Percentiles rank a stretch among this genome's conserved stretches.
Conservation (phyloP, 139 green algal species). For the Yamagishiella unicocca region DNA sequence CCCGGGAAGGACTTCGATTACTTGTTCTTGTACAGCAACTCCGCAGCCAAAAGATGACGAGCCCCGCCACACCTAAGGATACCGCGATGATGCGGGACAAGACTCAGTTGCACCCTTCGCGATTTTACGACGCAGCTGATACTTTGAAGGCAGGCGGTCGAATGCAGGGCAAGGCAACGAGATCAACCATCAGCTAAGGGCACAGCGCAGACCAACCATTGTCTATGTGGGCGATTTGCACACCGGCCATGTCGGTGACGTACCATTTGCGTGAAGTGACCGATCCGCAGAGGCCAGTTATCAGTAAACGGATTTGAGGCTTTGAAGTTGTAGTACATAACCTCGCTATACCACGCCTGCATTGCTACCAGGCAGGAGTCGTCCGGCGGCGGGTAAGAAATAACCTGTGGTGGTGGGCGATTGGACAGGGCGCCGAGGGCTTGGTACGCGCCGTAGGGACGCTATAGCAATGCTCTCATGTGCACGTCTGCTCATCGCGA, state of each 20-base stretch:
- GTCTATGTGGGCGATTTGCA: neutral
- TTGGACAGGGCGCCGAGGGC: neutral
- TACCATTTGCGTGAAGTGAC: slow-evolving; percentile 8
- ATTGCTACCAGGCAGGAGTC: neutral
- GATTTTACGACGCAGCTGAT: neutral
- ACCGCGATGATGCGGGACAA: no score
- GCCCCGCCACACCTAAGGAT: neutral
- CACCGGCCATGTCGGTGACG: neutral
- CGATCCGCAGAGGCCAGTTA: neutral
- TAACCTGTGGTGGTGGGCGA: neutral
- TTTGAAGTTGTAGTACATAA: neutral
- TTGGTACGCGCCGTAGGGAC: neutral
- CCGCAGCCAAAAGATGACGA: neutral
- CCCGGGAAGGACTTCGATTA: neutral
- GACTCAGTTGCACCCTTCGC: no score
- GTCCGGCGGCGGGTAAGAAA: neutral
- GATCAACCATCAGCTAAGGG: neutral
- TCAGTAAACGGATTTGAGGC: neutral
- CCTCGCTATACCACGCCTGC: neutral
- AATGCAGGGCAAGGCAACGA: neutral
- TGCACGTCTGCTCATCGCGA: neutral
- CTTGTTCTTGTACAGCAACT: neutral
- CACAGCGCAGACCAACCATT: neutral
- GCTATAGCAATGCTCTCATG: neutral
- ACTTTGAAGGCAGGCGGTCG: neutral